Base-by-base conservation (phyloP, 768 basidiomycete genomes). In the Tephrocybe sp. region DNA sequence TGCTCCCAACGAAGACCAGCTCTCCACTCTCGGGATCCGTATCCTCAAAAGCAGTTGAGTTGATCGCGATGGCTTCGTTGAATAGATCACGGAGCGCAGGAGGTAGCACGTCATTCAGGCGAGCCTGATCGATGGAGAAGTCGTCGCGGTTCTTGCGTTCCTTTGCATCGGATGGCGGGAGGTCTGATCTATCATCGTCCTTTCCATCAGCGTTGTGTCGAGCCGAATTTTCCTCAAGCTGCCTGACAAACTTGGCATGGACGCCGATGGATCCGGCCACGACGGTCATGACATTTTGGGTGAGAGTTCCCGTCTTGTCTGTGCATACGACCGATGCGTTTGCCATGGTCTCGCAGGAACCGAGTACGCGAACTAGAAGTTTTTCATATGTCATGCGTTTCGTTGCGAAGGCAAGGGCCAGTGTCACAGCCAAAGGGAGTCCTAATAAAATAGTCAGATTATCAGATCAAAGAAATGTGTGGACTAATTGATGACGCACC, bases 331-430 rank as follows among this genome's bases (percentile, higher is more conserved):
- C 94, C 18, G 89, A 95, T 4, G 96, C 91, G 59, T 98, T 98
- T 18, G 91, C 96, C 96, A 98, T 98, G 0, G 93, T 98, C 71
- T 99, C 97, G 68, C 96, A 98, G 11, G 94, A 94, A 6, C 91
- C 91, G 27, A 99, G 82, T 4, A 98, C 91, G 47, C 96, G 93
- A 25, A 98, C 97, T 35, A 99, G 83, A 0, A 98, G 76, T 45
- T 97, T 97, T 68, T 94, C 89, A 61, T 86, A 80, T 8, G 95
- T 91, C 97, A 98, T 98, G n/a, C 96, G 87, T 60, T 90, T 94
- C 39, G 97, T 99, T 0, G 96, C 97, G 62, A 98, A 99, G 1
- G 97, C 92, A 26, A 99, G 75, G 0, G 97, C 97, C 39, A 99
- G 82, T 0, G 96, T 98, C 42, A 98, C 96, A 34, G 96, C 96